Evolutionary conservation across 208 protist genomes (phyloP).

Genomic region (Wallacemonas rigidus): DNA sequence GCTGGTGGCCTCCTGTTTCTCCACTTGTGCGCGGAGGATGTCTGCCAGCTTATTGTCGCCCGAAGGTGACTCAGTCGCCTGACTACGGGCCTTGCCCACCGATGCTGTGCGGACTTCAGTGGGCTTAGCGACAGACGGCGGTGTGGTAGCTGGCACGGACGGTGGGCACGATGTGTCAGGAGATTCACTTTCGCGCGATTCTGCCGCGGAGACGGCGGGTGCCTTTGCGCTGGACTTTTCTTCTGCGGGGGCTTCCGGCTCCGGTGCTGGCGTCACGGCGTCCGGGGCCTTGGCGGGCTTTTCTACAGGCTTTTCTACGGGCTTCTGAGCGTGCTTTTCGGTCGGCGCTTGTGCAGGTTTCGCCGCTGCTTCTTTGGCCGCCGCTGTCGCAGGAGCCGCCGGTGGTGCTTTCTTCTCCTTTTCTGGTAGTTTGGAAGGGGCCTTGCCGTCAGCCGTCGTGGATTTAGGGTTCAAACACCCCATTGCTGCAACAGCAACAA

Average conservation of each 20-base stretch:
- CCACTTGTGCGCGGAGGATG: slow-evolving; percentile 1
- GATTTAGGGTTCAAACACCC: slow-evolving; percentile 11
- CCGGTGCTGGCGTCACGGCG: neutral
- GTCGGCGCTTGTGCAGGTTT: neutral
- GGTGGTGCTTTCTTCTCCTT: neutral
- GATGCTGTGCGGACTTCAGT: neutral
- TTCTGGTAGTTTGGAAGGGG: neutral
- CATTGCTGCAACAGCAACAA: neutral
- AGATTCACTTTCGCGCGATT: neutral
- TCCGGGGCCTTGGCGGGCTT: neutral
- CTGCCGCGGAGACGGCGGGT: too few relatives aligned
- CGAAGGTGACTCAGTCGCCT: neutral
- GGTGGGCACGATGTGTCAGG: neutral
- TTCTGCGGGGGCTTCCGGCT: neutral
- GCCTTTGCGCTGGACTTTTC: too few relatives aligned
- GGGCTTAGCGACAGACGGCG: neutral
- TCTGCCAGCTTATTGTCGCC: neutral
- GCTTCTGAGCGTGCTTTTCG: neutral
- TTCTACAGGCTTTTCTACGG: neutral
- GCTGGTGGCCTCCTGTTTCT: neutral
- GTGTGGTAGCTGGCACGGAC: neutral
- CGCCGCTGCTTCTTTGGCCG: neutral
- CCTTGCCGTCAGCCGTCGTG: slow-evolving; percentile 8
- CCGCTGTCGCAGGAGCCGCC: neutral
- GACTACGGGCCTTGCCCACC: too few relatives aligned